A percentile compares a stretch with the other conserved stretches of the same genome.
Evolutionary conservation across 2,329 filamentous ascomycete species (phyloP).

Genomic region (Fusarium piperis): DNA sequence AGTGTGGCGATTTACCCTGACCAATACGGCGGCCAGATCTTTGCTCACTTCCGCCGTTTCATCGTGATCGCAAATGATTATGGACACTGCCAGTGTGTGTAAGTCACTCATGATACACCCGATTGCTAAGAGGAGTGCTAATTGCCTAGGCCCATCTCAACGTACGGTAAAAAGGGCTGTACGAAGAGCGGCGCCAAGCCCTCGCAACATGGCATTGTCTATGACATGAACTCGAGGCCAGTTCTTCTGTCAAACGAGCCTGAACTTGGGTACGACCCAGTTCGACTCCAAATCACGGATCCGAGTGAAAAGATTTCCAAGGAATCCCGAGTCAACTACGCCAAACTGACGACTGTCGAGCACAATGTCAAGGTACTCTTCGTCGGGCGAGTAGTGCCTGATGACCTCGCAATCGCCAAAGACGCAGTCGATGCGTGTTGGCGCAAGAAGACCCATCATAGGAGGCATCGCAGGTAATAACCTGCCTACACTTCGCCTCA

Average conservation of each 20-base stretch:
- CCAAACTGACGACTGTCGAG: slow-evolving; percentile 64
- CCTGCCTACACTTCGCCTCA: slow-evolving; percentile 12
- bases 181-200: slow-evolving; percentile 63
- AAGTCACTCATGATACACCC: slow-evolving; percentile 42
- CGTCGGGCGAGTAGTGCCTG: slow-evolving; percentile 57
- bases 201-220: slow-evolving; percentile 63
- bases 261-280: slow-evolving; percentile 57
- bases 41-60: slow-evolving; percentile 63
- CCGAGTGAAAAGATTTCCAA: slow-evolving; percentile 56
- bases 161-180: slow-evolving; percentile 63
- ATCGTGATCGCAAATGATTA: slow-evolving; percentile 62
- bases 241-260: slow-evolving; percentile 54
- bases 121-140: slow-evolving; percentile 1
- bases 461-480: slow-evolving; percentile 36
- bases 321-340: slow-evolving; percentile 67
- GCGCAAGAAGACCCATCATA: slow-evolving; percentile 55
- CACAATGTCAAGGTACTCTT: slow-evolving; percentile 68
- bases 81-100: slow-evolving; percentile 67
- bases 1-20: slow-evolving; percentile 50
- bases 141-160: slow-evolving; percentile 61
- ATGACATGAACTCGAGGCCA: slow-evolving; percentile 49
- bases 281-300: slow-evolving; percentile 55
- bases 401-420: slow-evolving; percentile 54
- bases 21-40: slow-evolving; percentile 52
- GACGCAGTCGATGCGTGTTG: slow-evolving; percentile 62